Evolutionary conservation across 2,329 filamentous ascomycete species (phyloP).

Genomic region (Aspergillus hiratsukae): DNA sequence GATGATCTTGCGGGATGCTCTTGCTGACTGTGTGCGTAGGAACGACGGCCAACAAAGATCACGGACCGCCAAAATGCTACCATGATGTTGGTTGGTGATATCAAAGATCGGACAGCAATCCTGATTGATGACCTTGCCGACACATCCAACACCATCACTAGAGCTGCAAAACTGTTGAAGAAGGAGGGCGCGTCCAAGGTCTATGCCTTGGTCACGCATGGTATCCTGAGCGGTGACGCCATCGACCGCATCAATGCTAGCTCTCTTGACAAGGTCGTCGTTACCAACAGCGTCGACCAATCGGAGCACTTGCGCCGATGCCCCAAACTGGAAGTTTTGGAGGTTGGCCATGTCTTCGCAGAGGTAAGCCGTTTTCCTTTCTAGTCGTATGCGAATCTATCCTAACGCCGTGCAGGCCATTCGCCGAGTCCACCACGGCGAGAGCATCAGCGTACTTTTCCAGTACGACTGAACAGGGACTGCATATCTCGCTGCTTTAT

Average conservation of each 20-base stretch:
- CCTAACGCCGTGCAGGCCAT: slow-evolving; percentile 60
- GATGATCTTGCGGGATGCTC: slow-evolving; percentile 17
- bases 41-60: slow-evolving; percentile 83
- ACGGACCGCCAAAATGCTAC: slow-evolving; percentile 74
- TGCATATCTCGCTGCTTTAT: slow-evolving; percentile 4
- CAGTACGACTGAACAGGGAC: slow-evolving; percentile 60
- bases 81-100: slow-evolving; percentile 92
- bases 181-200: slow-evolving; percentile 85
- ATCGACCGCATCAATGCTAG: slow-evolving; percentile 92
- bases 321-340: slow-evolving; percentile 85
- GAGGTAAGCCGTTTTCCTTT: slow-evolving; percentile 54
- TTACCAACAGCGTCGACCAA: slow-evolving; percentile 94
- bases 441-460: slow-evolving; percentile 95
- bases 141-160: slow-evolving; percentile 94
- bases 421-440: slow-evolving; percentile 91
- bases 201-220: slow-evolving; percentile 89
- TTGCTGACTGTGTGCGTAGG: slow-evolving; percentile 46
- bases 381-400: slow-evolving; percentile 13
- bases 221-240: slow-evolving; percentile 90
- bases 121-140: slow-evolving; percentile 92
- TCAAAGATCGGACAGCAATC: slow-evolving; percentile 75
- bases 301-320: slow-evolving; percentile 71
- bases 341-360: slow-evolving; percentile 83
- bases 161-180: slow-evolving; percentile 94
- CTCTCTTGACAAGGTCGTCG: slow-evolving; percentile 85